A percentile compares a stretch with the other conserved stretches of the same genome.
These are phyloP conservation scores for Aspergillus floridensis DNA, from an alignment of 2,329 filamentous ascomycete species.

Conservation along the genomic window DNA sequence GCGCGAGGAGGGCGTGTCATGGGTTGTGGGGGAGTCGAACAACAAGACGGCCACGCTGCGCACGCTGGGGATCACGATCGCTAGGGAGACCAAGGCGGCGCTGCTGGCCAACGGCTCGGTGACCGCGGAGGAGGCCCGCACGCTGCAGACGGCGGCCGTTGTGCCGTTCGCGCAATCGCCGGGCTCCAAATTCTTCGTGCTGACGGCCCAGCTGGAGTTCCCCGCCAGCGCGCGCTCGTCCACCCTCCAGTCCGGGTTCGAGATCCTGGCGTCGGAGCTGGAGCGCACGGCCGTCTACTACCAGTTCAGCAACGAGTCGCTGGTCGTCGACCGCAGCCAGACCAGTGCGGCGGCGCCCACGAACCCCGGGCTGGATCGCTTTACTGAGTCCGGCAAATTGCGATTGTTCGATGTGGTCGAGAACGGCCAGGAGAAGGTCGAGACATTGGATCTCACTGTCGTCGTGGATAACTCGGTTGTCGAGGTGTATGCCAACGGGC, in stretches of 20 bases:
- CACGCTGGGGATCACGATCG: constrained; percentile 19
- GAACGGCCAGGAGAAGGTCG: constrained; percentile 5
- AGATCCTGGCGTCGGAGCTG: constrained; percentile 14
- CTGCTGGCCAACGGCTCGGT: not conserved
- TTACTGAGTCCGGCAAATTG: constrained; percentile 12
- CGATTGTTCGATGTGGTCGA: constrained; percentile 17
- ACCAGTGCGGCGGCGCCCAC: constrained; percentile 17
- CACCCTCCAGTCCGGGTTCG: constrained; percentile 13
- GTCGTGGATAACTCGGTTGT: constrained; percentile 19
- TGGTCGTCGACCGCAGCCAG: constrained; percentile 18
- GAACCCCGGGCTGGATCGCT: constrained; percentile 10
- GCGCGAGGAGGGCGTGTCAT: constrained; percentile 7
- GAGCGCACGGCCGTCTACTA: constrained; percentile 20
- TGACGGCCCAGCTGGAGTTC: constrained; percentile 11
- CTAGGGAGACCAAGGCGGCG: constrained; percentile 16
- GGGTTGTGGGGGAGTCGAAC: constrained; percentile 8
- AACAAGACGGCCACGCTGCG: constrained; percentile 8
- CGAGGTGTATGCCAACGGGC: constrained; percentile 22
- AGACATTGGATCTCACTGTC: constrained; percentile 20
- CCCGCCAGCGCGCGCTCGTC: constrained; percentile 8
- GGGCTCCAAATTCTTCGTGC: constrained; percentile 9
- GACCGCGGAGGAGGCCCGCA: constrained; percentile 3
- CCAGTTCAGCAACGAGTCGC: constrained; percentile 23
- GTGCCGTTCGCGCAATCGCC: constrained; percentile 12
- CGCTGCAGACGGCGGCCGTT: not conserved